Evolutionary conservation across 345 rosid species (phyloP).

Genomic region (Salix viminalis): DNA sequence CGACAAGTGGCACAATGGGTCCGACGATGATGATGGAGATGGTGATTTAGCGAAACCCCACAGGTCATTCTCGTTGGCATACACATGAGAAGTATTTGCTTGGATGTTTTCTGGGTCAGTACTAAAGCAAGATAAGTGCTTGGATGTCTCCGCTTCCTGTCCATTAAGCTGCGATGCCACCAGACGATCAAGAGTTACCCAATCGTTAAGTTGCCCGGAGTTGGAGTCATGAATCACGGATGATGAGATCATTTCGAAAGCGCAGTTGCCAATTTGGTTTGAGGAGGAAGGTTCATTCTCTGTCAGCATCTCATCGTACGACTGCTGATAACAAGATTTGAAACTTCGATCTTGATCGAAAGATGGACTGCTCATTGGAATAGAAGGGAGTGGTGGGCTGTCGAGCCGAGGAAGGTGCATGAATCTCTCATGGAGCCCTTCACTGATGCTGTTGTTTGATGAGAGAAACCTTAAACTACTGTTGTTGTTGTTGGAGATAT

Average conservation of each 20-base stretch:
- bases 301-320: constrained; percentile 37
- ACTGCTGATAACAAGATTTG: constrained; percentile 22
- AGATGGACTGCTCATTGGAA: constrained; percentile 10
- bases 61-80: constrained; percentile 41
- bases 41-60: constrained; percentile 67
- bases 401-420: constrained; percentile 74
- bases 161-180: constrained; percentile 97
- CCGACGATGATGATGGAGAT: constrained; percentile 44
- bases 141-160: constrained; percentile 31
- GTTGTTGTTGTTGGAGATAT: constrained; percentile 11
- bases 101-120: constrained; percentile 30
- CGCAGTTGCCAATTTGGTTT: constrained; percentile 21
- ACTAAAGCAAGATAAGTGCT: constrained; percentile 39
- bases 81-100: constrained; percentile 9
- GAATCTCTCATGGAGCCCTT: constrained; percentile 41
- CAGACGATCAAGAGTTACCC: constrained; percentile 78
- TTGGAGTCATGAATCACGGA: neutral
- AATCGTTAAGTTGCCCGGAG: constrained; percentile 40
- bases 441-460: constrained; percentile 20
- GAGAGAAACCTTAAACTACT: constrained; percentile 19
- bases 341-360: constrained; percentile 20
- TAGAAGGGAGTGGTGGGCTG: constrained; percentile 41
- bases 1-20: constrained; percentile 55
- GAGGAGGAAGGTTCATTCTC: constrained; percentile 26
- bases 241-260: constrained; percentile 1